Evolutionary conservation across 1,139 yeast genomes (phyloP).

Genomic region (Scheffersomyces titani): DNA sequence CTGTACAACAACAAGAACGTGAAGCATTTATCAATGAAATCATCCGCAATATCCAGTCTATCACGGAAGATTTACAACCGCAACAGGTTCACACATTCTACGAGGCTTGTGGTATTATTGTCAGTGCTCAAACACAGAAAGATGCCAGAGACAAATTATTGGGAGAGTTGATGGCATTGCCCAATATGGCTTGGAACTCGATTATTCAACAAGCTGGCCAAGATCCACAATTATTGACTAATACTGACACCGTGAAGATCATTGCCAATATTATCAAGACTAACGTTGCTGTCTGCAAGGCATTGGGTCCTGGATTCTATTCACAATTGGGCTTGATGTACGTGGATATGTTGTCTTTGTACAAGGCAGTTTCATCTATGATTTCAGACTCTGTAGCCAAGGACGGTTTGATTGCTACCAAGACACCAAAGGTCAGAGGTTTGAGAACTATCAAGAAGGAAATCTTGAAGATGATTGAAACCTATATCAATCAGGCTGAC

Average conservation of each 20-base stretch:
- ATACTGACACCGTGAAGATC: slow-evolving; percentile 87
- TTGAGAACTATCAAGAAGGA: slow-evolving; percentile 96
- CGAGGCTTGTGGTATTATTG: slow-evolving; percentile 95
- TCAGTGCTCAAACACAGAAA: slow-evolving; percentile 73
- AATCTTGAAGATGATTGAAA: slow-evolving; percentile 84
- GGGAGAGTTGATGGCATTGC: slow-evolving; percentile 80
- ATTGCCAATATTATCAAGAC: slow-evolving; percentile 93
- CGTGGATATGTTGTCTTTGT: slow-evolving; percentile 85
- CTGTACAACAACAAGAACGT: slow-evolving; percentile 80
- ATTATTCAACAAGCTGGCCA: slow-evolving; percentile 86
- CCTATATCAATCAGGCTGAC: slow-evolving; percentile 84
- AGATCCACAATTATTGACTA: slow-evolving; percentile 80
- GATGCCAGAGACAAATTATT: slow-evolving; percentile 72
- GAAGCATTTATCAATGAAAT: slow-evolving; percentile 94
- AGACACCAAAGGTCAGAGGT: slow-evolving; percentile 94
- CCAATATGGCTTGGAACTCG: slow-evolving; percentile 92
- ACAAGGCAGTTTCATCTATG: slow-evolving; percentile 88
- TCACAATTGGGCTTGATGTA: slow-evolving; percentile 87
- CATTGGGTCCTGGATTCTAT: slow-evolving; percentile 90
- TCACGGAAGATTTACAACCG: slow-evolving; percentile 91
- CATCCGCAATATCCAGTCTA: slow-evolving; percentile 75
- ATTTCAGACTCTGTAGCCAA: slow-evolving; percentile 76
- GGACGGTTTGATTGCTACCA: slow-evolving; percentile 86
- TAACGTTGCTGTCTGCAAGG: slow-evolving; percentile 89
- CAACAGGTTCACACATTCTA: slow-evolving; percentile 98